These are phyloP conservation scores for Fusarium sp. DNA, from an alignment of 2,329 filamentous ascomycete species.

Conservation along the genomic window DNA sequence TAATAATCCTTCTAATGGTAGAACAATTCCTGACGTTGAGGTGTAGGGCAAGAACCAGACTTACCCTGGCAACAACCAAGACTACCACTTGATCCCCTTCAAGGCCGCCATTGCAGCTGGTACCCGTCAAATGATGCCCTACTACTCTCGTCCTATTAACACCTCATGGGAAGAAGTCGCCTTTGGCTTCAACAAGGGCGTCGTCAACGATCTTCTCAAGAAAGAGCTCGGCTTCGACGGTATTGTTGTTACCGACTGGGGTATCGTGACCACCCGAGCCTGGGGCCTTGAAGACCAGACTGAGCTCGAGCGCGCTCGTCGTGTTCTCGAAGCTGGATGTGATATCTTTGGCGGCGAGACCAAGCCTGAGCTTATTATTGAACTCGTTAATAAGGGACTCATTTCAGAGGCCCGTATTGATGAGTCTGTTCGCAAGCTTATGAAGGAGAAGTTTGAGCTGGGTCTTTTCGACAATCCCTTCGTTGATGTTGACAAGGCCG, in stretches of 20 bases:
- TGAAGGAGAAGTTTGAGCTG: slow-evolving; percentile 63
- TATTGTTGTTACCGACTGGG: slow-evolving; percentile 66
- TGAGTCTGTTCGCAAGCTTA: slow-evolving; percentile 57
- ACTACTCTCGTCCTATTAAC: slow-evolving; percentile 61
- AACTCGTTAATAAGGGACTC: slow-evolving; percentile 57
- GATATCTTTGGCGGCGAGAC: slow-evolving; percentile 66
- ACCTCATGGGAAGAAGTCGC: slow-evolving; percentile 60
- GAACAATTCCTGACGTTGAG: slow-evolving; percentile 37
- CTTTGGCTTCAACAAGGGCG: slow-evolving; percentile 63
- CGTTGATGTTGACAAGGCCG: slow-evolving; percentile 54
- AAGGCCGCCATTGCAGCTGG: slow-evolving; percentile 62
- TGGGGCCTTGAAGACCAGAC: slow-evolving; percentile 62
- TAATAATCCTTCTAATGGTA: fast-evolving
- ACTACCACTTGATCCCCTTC: slow-evolving; percentile 63
- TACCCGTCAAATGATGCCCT: slow-evolving; percentile 64
- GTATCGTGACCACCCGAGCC: slow-evolving; percentile 62
- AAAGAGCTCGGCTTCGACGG: slow-evolving; percentile 62
- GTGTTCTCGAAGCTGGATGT: slow-evolving; percentile 61
- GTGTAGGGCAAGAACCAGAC: slow-evolving; percentile 61
- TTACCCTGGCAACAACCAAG: slow-evolving; percentile 62
- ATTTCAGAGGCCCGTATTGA: slow-evolving; percentile 58
- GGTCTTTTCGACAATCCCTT: slow-evolving; percentile 65
- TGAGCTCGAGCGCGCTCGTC: slow-evolving; percentile 49
- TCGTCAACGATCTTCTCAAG: slow-evolving; percentile 62
- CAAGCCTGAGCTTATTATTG: slow-evolving; percentile 59